These are phyloP conservation scores for Zymoseptoria tritici DNA, from an alignment of 2,329 filamentous ascomycete species.

Conservation along the genomic window DNA sequence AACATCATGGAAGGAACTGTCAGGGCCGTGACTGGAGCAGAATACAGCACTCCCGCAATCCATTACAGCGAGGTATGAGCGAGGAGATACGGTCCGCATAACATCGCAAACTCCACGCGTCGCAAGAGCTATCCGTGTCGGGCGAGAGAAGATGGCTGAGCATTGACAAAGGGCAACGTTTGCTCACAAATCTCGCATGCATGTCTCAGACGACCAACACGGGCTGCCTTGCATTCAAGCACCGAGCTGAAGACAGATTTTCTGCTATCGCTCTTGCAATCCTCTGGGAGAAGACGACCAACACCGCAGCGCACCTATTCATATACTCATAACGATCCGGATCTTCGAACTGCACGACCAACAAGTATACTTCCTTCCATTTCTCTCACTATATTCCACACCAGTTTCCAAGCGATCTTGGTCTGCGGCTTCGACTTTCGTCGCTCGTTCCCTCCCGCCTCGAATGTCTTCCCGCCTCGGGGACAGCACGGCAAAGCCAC, in stretches of 20 bases:
- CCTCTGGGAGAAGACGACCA: neutral
- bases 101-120: neutral
- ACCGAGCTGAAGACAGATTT: neutral
- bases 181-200: too few species aligned
- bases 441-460: too few species aligned
- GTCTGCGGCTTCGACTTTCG: too few species aligned
- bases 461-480: too few species aligned
- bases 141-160: too few species aligned
- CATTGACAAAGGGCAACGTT: too few species aligned
- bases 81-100: neutral
- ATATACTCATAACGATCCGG: neutral
- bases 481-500: too few species aligned
- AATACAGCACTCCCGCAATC: neutral
- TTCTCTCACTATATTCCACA: neutral
- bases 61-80: neutral
- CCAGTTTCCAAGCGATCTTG: too few species aligned
- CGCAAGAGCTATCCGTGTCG: neutral
- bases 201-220: too few species aligned
- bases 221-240: too few species aligned
- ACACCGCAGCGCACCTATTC: neutral
- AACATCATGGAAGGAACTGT: too few species aligned
- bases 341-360: neutral
- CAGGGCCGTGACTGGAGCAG: neutral
- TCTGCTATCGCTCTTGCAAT: neutral
- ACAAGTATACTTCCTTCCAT: neutral